Base-by-base conservation (phyloP, 495 filamentous ascomycete species). In the Neohortaea acidophila region DNA sequence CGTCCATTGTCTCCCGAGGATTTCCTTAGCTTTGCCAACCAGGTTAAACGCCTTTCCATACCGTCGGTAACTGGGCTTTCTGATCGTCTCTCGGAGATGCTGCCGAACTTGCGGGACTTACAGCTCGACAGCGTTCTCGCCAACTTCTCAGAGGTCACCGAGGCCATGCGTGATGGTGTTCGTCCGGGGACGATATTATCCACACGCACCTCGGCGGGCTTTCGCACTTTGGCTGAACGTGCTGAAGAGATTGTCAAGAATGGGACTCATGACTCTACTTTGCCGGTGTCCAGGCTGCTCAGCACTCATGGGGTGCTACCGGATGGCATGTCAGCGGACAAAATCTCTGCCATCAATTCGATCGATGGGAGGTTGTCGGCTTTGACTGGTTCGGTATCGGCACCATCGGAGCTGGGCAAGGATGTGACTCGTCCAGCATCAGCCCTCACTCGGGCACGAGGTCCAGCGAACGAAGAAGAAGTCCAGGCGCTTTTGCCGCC, bases 41-140 rank as follows among this genome's bases (percentile, higher is more conserved):
- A 60, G 49, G 46, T 62, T 34, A 56, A 60, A 23, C 52, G 50
- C 17, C 44, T 62, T 17, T 53, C 55, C 1, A 55, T 62, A 19
- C 59, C 59, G 2, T 57, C 53, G 1, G 48, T 59, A 12, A 52
- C 34, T 10, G 55, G 44, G 8, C 44, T 62, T 12, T 60, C 57
- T 12, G 52, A 55, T 21, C 51, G 53, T 2, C 38, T 62, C 2
- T 59, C 55, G 4, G 55, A 53, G 17, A 31, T 57, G 15, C 36
- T 60, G 23, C 59, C 57, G 3, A 48, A 51, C n/a, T 29, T 62
- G 15, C 30, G 38, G n/a, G 46, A 48, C 10, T 32, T 48, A 8
- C 41, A 52, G 21, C 42, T 48, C 20, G 49, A 52, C 38, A 48
- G 42, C 31, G 30, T 52, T 11, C 33, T 49, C 8, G 47, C 43